These are phyloP conservation scores for Lagerstroemia speciosa DNA, from an alignment of 345 rosid genomes.

Conservation along the genomic window DNA sequence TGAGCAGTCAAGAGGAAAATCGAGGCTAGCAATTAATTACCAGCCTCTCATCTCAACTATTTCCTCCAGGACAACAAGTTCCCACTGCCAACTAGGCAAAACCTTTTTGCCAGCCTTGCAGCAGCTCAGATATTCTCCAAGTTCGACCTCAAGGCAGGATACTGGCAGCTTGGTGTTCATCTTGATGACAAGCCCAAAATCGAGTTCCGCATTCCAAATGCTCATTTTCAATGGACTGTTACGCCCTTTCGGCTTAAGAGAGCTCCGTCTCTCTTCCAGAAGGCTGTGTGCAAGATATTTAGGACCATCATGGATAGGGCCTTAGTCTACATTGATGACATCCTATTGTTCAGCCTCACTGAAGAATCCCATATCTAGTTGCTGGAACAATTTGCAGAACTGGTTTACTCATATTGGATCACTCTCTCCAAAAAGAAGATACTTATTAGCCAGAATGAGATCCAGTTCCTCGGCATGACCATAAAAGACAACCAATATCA, in stretches of 20 bases:
- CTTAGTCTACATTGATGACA: too few relatives aligned
- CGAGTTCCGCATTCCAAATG: background rate
- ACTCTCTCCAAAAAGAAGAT: constrained; percentile 1
- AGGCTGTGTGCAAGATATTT: too few relatives aligned
- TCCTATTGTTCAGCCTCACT: background rate
- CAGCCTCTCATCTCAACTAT: too few relatives aligned
- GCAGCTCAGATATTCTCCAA: background rate
- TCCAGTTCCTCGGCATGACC: background rate
- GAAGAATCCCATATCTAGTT: background rate
- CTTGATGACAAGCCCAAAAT: too few relatives aligned
- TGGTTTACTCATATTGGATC: background rate
- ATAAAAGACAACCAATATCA: background rate
- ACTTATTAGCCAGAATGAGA: background rate
- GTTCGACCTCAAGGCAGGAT: background rate
- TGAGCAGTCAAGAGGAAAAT: background rate
- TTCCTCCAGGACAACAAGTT: constrained; percentile 7
- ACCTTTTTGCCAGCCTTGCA: background rate
- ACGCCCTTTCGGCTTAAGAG: constrained; percentile 5
- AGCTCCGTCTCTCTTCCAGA: background rate
- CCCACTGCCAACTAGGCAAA: background rate
- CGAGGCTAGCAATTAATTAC: background rate
- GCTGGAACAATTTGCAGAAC: background rate
- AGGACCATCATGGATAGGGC: too few relatives aligned
- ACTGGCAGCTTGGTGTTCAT: background rate
- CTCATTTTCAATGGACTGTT: background rate